Percentiles rank a stretch among this genome's conserved stretches.
Conservation (phyloP, 208 protist genomes). For the Trypanosoma conorhini region DNA sequence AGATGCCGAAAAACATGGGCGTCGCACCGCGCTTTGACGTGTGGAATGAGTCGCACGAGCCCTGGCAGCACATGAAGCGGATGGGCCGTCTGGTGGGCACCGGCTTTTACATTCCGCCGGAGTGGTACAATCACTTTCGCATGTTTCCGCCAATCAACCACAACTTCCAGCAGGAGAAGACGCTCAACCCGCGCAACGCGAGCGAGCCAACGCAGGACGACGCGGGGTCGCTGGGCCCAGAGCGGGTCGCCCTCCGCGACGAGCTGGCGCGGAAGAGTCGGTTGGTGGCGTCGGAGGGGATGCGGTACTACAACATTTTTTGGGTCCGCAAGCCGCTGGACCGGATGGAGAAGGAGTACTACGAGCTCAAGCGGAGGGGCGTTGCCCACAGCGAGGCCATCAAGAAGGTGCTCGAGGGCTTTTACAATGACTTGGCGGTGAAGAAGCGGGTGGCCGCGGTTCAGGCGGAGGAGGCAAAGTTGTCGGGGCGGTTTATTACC, state of each 20-base stretch:
- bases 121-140: constrained; percentile 93
- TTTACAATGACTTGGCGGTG: constrained; percentile 79
- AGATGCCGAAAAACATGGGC: constrained; percentile 87
- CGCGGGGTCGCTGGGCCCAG: constrained; percentile 48
- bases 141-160: constrained; percentile 92
- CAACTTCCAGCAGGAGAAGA: constrained; percentile 90
- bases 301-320: constrained; percentile 94
- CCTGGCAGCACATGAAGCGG: constrained; percentile 89
- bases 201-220: constrained; percentile 80
- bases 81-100: constrained; percentile 88
- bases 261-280: constrained; percentile 84
- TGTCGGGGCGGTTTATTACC: constrained; percentile 86
- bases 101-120: constrained; percentile 92
- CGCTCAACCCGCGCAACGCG: constrained; percentile 83
- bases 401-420: constrained; percentile 70
- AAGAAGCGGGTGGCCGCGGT: constrained; percentile 87
- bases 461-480: constrained; percentile 90
- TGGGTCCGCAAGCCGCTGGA: constrained; percentile 93
- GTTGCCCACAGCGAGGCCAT: constrained; percentile 74
- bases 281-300: constrained; percentile 83
- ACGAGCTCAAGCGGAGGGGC: constrained; percentile 68
- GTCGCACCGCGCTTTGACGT: constrained; percentile 87
- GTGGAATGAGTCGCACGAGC: constrained; percentile 92
- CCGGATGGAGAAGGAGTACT: constrained; percentile 90
- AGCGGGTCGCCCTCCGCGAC: constrained; percentile 74